Percentiles rank a stretch among this genome's conserved stretches.
phyloP scores from a whole-genome alignment of 2,329 filamentous ascomycete genomes.

The Chrysoporthe puriensis region DNA sequence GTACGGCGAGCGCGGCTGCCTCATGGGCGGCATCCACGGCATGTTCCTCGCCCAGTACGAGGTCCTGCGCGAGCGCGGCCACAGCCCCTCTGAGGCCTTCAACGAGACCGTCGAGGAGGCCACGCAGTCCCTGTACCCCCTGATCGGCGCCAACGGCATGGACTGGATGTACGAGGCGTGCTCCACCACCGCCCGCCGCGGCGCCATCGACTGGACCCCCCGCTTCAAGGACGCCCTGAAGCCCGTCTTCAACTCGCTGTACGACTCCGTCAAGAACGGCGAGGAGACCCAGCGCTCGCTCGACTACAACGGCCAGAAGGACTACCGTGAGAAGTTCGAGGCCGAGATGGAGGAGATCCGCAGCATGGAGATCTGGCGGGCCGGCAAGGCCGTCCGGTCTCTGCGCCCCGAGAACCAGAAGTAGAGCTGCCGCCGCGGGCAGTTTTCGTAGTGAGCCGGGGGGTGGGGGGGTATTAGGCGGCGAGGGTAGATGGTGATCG shows the following conservation, averaged over 20 bases:
- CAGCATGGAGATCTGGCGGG: constrained; percentile 97
- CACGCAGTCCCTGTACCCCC: constrained; percentile 94
- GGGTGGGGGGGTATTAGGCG: not conserved
- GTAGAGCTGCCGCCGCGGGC: constrained; percentile 48
- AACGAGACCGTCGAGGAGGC: constrained; percentile 99
- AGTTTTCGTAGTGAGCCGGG: not conserved
- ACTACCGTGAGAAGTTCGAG: constrained; percentile 98
- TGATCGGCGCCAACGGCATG: constrained; percentile 98
- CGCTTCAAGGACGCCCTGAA: constrained; percentile 98
- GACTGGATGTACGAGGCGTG: constrained; percentile 99
- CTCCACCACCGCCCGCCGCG: constrained; percentile 97
- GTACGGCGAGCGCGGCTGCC: constrained; percentile 99
- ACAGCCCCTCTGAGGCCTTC: constrained; percentile 98
- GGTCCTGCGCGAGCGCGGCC: constrained; percentile 97
- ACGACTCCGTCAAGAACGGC: constrained; percentile 89
- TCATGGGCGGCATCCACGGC: constrained; percentile 99
- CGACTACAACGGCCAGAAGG: constrained; percentile 92
- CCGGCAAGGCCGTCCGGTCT: constrained; percentile 92
- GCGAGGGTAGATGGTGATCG: constrained; percentile 15
- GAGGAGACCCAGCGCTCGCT: constrained; percentile 95
- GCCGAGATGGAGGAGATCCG: constrained; percentile 99
- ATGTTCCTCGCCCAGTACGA: constrained; percentile 99
- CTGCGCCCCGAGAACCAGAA: constrained; percentile 88
- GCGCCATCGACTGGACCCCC: constrained; percentile 98
- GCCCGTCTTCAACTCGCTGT: constrained; percentile 97